Percentiles rank a stretch among this genome's conserved stretches.
Evolutionary conservation across 805 yeast genomes (phyloP).

Genomic region (Phaffomyces thermotolerans): DNA sequence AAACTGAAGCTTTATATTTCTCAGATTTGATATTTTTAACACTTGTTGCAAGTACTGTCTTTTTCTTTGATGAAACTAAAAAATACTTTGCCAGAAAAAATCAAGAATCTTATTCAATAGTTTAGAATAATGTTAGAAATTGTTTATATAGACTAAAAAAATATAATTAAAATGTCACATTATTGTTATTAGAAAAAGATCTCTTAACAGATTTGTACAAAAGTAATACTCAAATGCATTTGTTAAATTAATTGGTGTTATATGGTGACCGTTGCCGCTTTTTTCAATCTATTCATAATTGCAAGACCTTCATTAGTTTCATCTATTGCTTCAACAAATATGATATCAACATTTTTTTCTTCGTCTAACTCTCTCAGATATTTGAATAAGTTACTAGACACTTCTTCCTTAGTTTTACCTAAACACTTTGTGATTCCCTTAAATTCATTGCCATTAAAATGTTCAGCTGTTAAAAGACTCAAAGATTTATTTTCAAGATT

Average conservation of each 20-base stretch:
- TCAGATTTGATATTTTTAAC: conserved; percentile 62
- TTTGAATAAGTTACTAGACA: conserved; percentile 71
- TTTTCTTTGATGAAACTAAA: conserved; percentile 77
- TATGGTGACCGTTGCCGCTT: conserved; percentile 62
- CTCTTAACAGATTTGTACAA: too few relatives aligned
- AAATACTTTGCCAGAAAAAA: conserved; percentile 36
- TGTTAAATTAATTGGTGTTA: neutral
- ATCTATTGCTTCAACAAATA: conserved; percentile 77
- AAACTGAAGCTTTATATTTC: conserved; percentile 81
- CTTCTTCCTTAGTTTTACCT: conserved; percentile 43
- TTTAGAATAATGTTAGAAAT: conserved; percentile 8
- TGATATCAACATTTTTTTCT: conserved; percentile 47
- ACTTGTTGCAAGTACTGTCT: conserved; percentile 67
- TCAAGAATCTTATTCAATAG: conserved; percentile 20
- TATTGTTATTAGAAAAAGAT: neutral
- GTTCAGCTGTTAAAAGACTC: conserved; percentile 44
- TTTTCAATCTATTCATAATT: conserved; percentile 81
- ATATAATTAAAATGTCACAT: neutral
- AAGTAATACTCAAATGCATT: neutral
- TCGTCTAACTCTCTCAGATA: conserved; percentile 72
- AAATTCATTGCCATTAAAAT: conserved; percentile 15
- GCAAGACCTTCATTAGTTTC: conserved; percentile 83
- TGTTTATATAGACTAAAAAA: neutral
- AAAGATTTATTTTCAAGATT: conserved; percentile 27
- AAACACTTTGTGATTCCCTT: conserved; percentile 25